Percentiles rank a stretch among this genome's conserved stretches.
phyloP scores from a whole-genome alignment of 2,329 filamentous ascomycete genomes.

The Xylaria sp. region DNA sequence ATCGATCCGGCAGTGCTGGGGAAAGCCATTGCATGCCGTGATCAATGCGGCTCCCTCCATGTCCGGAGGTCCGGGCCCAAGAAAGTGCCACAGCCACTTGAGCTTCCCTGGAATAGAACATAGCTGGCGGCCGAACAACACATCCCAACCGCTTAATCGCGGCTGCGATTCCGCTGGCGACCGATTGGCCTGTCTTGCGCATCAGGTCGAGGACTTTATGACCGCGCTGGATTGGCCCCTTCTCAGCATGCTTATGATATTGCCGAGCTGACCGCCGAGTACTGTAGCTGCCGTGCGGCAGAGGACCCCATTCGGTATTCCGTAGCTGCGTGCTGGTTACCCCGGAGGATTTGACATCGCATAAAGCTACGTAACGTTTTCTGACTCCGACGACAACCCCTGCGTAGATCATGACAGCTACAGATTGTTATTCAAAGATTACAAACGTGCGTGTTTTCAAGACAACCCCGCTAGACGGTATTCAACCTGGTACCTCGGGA shows the following conservation, averaged over 20 bases:
- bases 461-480: no score
- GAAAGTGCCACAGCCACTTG: slow-evolving; percentile 3
- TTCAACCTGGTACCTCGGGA: no score
- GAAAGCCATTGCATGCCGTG: not conserved
- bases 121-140: not conserved
- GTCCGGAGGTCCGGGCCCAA: slow-evolving; percentile 12
- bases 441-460: no score
- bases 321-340: not conserved
- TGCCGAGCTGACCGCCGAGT: not conserved
- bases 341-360: slow-evolving; percentile 12
- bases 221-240: not conserved
- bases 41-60: not conserved
- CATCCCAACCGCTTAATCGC: slow-evolving; percentile 7
- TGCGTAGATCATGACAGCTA: not conserved
- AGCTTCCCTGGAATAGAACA: slow-evolving; percentile 7
- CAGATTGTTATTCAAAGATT: no score
- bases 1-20: slow-evolving; percentile 10
- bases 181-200: not conserved
- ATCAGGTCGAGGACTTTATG: not conserved
- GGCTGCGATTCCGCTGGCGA: not conserved
- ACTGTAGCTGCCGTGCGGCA: not conserved
- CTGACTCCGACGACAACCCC: slow-evolving; percentile 9
- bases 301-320: slow-evolving; percentile 8
- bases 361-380: slow-evolving; percentile 11
- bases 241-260: not conserved